phyloP scores from a whole-genome alignment of 257 asterid genomes.

The Capsicum rhomboideum region DNA sequence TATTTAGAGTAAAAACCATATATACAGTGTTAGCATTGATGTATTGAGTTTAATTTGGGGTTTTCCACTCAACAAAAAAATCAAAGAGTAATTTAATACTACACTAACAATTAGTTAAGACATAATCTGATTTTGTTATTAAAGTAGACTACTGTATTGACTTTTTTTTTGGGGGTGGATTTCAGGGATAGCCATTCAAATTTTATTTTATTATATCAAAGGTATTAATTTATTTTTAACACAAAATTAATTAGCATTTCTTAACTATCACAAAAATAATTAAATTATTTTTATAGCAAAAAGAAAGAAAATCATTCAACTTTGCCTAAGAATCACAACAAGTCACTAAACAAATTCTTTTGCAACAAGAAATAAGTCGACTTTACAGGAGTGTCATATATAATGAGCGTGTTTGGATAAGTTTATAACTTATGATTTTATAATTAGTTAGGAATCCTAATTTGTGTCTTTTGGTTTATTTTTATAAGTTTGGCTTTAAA shows the following conservation, averaged over 20 bases:
- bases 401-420: no score
- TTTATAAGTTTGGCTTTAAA: no score
- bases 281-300: not conserved
- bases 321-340: not conserved
- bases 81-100: not conserved
- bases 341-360: not conserved
- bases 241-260: no score
- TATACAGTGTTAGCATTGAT: not conserved
- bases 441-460: no score
- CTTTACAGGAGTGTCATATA: not conserved
- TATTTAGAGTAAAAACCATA: no score
- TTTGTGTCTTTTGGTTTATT: no score
- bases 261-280: not conserved
- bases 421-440: no score
- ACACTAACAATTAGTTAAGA: not conserved
- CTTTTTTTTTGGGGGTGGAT: no score
- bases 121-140: not conserved
- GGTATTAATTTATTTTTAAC: no score
- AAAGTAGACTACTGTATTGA: no score
- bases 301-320: not conserved
- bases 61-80: not conserved
- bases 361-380: not conserved
- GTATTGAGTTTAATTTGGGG: not conserved
- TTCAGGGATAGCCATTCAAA: no score
- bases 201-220: no score